These are phyloP conservation scores for Dothideomycetidae sp. DNA, from an alignment of 2,329 filamentous ascomycete genomes.

Conservation along the genomic window DNA sequence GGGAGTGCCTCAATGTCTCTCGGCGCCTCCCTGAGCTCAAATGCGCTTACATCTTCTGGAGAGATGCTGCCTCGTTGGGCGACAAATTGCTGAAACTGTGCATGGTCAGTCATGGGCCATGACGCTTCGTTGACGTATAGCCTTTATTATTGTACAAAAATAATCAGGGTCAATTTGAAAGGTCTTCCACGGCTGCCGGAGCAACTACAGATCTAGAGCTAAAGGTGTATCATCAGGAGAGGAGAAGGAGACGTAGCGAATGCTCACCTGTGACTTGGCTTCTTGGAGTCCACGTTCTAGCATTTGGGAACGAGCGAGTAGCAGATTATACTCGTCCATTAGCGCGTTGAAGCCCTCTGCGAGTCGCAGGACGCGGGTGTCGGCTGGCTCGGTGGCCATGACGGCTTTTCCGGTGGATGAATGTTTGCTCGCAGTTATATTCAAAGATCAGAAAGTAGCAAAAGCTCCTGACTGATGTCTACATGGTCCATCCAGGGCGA, in stretches of 20 bases:
- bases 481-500: too few relatives aligned
- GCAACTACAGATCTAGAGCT: slow-evolving; percentile 40
- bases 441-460: too few relatives aligned
- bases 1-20: slow-evolving; percentile 6
- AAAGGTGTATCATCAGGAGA: slow-evolving; percentile 31
- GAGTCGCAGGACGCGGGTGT: slow-evolving; percentile 26
- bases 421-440: too few relatives aligned
- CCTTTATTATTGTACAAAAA: slow-evolving; percentile 3
- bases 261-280: slow-evolving; percentile 38
- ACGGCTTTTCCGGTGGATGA: too few relatives aligned
- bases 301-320: slow-evolving; percentile 30
- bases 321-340: slow-evolving; percentile 32
- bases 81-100: slow-evolving; percentile 6
- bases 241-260: slow-evolving; percentile 14
- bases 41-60: slow-evolving; percentile 3
- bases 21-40: slow-evolving; percentile 1
- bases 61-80: slow-evolving; percentile 1
- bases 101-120: not conserved
- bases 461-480: too few relatives aligned
- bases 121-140: not conserved
- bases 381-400: slow-evolving; percentile 6
- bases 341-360: slow-evolving; percentile 32
- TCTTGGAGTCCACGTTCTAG: slow-evolving; percentile 34
- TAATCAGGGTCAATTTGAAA: slow-evolving; percentile 31
- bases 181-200: slow-evolving; percentile 30